Conservation (phyloP, 148 eudicot genomes). For the Talinum fruticosum region DNA sequence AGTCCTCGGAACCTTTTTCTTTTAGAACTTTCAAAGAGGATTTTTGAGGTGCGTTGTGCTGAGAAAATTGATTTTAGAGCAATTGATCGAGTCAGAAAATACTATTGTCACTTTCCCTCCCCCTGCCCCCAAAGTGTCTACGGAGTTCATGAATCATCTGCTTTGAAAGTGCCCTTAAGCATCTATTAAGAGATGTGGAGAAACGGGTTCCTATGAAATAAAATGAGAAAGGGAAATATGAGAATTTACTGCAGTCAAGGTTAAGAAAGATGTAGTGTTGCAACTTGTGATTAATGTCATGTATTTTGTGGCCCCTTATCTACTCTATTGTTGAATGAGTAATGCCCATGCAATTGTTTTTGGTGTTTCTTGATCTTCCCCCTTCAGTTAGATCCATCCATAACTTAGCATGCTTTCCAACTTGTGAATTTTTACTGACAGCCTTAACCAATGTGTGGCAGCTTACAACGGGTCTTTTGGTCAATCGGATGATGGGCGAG, state of each 20-base stretch:
- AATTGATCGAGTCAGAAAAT: too few relatives aligned
- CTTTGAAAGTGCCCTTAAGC: too few relatives aligned
- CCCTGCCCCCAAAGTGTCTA: too few relatives aligned
- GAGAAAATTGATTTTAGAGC: too few relatives aligned
- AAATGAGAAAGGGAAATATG: neutral
- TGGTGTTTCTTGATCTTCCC: neutral
- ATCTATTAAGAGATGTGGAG: neutral
- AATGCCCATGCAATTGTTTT: neutral
- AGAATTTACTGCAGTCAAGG: too few relatives aligned
- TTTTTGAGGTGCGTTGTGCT: too few relatives aligned
- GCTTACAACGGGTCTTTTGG: conserved; percentile 25
- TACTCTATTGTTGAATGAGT: neutral
- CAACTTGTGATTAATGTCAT: neutral
- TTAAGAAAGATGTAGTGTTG: neutral
- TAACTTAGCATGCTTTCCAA: neutral
- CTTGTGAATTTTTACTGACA: neutral
- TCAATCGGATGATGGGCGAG: conserved; percentile 28
- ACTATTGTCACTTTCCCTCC: too few relatives aligned
- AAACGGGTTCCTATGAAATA: neutral
- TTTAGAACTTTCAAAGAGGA: too few relatives aligned
- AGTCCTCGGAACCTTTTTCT: too few relatives aligned
- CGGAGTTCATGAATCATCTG: too few relatives aligned
- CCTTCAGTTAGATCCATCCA: neutral
- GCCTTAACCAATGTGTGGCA: neutral
- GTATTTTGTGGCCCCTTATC: neutral